Base-by-base conservation (phyloP, 441 rosid genomes). In the Adansonia madagascariensis region DNA sequence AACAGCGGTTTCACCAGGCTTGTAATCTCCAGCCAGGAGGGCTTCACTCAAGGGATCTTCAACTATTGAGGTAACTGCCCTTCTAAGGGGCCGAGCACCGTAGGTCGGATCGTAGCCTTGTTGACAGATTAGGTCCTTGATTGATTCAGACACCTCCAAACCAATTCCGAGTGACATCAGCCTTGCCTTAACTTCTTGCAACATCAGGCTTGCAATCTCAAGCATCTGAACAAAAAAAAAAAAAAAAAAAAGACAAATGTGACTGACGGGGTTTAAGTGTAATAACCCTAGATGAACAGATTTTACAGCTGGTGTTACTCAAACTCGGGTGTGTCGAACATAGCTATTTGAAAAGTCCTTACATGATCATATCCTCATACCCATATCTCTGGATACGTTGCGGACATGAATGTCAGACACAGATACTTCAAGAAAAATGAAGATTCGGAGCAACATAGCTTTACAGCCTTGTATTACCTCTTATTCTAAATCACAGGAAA, bases 11-110 rank as follows among this genome's bases (percentile, higher is more conserved):
- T 94, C 97, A 12, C 98, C 98, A 0, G 98, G 95, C 79, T 85
- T 89, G 78, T 82, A 92, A 27, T 76, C 84, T 77, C 94, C 97
- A 2, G 89, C 83, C 49, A 96, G 93, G 70, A 96, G 78, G 11
- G 98, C 94, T 88, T 96, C 97, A 44, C 98, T 92, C 80, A 96
- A 78, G 9, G 91, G 94, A 83, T 96, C 86, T 85, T 96, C 99
- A 0, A 96, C 86, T 49, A 94, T 75, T 60, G 86, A 87, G 72
- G 98, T 89, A 53, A 96, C 92, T 4, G 94, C 88, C 82, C 98
- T 90, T 70, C 99, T 85, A 7, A 96, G 97, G 17, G 97, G 94
- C 39, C 97, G 84, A 3, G 99, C 99, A 15, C 99, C 99, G 5
- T 89, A 91, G 4, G 84, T 80, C 61, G 68, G 84, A 84, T 94